Percentiles rank a stretch among this genome's conserved stretches.
Evolutionary conservation across 345 rosid genomes (phyloP).

Genomic region (Citrus glauca): DNA sequence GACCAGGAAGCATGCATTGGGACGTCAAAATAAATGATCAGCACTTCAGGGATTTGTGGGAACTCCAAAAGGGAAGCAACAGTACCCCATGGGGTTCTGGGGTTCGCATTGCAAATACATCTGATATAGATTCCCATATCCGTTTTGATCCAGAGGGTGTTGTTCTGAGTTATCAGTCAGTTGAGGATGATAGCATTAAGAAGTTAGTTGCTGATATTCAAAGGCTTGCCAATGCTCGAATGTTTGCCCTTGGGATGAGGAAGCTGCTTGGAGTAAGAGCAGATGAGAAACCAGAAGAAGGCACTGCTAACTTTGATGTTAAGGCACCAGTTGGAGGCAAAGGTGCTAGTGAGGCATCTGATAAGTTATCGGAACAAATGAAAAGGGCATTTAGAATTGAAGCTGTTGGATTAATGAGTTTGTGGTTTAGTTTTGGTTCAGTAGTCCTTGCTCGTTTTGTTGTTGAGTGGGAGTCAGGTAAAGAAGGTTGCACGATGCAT

Average conservation of each 20-base stretch:
- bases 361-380: conserved; percentile 77
- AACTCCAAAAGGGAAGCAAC: conserved; percentile 86
- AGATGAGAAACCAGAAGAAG: conserved; percentile 74
- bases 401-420: conserved; percentile 89
- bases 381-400: conserved; percentile 92
- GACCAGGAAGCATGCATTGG: conserved; percentile 98
- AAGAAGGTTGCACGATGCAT: conserved; percentile 98
- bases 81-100: conserved; percentile 87
- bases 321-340: conserved; percentile 57
- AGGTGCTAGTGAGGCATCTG: conserved; percentile 57
- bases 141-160: conserved; percentile 96
- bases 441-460: conserved; percentile 90
- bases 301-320: conserved; percentile 38
- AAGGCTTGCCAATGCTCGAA: conserved; percentile 96
- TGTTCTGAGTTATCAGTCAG: conserved; percentile 89
- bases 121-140: conserved; percentile 92
- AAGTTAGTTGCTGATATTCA: conserved; percentile 87
- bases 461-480: conserved; percentile 98
- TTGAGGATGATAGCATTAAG: conserved; percentile 86
- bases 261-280: conserved; percentile 86
- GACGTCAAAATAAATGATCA: conserved; percentile 96
- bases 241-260: conserved; percentile 90
- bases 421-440: conserved; percentile 97
- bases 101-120: conserved; percentile 88
- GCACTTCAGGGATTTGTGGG: conserved; percentile 98